phyloP scores from a whole-genome alignment of 139 green algal genomes.

The Chlamydomonas schloesseri region DNA sequence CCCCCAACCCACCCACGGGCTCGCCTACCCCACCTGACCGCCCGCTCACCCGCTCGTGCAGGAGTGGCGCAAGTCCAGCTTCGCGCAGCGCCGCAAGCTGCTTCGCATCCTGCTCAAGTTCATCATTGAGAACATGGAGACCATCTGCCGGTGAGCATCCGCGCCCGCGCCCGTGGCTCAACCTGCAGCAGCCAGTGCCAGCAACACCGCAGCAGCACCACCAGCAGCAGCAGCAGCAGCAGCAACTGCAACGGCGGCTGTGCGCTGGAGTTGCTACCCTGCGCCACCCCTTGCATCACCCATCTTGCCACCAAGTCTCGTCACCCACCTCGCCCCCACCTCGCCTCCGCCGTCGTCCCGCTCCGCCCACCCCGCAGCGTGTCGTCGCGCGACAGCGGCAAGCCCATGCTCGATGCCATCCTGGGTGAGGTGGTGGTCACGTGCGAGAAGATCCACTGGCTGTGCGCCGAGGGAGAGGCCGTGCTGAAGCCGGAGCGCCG shows the following conservation, averaged over 20 bases:
- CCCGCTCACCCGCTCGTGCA: constrained; percentile 30
- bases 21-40: neutral
- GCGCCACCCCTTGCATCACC: too few species aligned
- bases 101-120: constrained; percentile 90
- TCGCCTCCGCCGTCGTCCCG: neutral
- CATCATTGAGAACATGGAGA: constrained; percentile 91
- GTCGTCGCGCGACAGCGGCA: constrained; percentile 92
- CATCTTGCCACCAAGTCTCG: too few species aligned
- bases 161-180: too few species aligned
- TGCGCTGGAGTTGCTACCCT: too few species aligned
- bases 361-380: constrained; percentile 67
- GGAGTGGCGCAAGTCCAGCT: constrained; percentile 83
- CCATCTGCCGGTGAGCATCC: constrained; percentile 86
- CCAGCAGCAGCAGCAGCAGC: too few species aligned
- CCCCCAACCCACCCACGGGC: too few species aligned
- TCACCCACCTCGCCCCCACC: neutral
- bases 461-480: constrained; percentile 86
- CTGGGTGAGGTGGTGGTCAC: constrained; percentile 97
- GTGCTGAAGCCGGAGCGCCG: constrained; percentile 86
- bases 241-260: too few species aligned
- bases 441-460: constrained; percentile 97
- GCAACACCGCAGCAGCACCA: too few species aligned
- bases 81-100: constrained; percentile 82
- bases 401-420: constrained; percentile 94
- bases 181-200: too few species aligned